Conservation (phyloP, 371 early-diverging fungal genomes). For the Mortierella sp. region DNA sequence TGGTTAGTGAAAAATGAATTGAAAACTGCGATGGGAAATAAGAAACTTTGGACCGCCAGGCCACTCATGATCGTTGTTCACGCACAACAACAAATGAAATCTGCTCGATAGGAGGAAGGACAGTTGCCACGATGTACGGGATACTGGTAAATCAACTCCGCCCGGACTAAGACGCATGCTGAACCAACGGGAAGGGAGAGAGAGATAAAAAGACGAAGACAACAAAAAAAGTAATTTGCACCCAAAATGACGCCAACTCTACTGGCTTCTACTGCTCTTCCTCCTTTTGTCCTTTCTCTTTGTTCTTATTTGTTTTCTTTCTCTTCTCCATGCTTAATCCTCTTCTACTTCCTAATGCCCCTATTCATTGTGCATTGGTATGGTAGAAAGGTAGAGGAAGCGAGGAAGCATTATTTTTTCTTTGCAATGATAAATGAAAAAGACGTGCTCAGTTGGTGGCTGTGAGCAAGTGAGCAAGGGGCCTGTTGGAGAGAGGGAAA, state of each 20-base stretch:
- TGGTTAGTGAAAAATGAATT: background rate
- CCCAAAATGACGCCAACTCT: background rate
- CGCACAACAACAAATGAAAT: background rate
- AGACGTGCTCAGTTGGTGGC: background rate
- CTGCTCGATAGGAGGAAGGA: background rate
- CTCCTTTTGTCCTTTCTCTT: background rate
- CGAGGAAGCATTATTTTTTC: background rate
- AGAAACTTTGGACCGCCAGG: background rate
- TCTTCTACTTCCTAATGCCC: background rate
- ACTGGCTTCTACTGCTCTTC: background rate
- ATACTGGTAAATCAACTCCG: background rate
- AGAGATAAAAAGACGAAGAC: background rate
- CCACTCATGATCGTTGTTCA: background rate
- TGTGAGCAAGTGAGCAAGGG: slow-evolving; percentile 2
- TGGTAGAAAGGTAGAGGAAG: background rate
- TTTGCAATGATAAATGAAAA: background rate
- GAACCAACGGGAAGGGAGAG: background rate
- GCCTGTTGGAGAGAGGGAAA: background rate
- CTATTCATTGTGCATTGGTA: background rate
- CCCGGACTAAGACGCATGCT: background rate
- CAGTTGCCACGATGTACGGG: background rate
- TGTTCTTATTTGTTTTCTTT: background rate
- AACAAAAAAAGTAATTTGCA: background rate
- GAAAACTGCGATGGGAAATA: background rate
- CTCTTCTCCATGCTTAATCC: background rate